Conservation (phyloP, 768 basidiomycete genomes). For the Pholiota microspora region DNA sequence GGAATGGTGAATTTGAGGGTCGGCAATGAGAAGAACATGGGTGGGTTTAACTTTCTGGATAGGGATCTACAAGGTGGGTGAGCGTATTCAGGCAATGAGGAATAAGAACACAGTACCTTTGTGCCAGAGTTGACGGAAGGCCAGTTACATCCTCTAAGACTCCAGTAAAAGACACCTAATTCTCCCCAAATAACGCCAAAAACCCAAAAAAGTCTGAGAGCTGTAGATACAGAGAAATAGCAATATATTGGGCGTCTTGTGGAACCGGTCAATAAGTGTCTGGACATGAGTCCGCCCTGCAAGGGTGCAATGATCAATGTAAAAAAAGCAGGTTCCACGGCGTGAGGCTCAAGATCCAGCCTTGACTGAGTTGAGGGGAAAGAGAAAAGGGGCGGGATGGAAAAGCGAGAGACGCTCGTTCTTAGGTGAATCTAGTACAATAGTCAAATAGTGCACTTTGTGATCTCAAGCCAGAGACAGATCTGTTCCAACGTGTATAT, state of each 20-base stretch:
- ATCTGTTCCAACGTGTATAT: not conserved
- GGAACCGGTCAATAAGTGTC: not conserved
- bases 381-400: not conserved
- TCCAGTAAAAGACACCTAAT: constrained; percentile 56
- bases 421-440: too few relatives aligned
- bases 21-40: constrained; percentile 67
- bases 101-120: constrained; percentile 17
- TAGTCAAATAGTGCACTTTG: too few relatives aligned
- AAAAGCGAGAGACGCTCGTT: not conserved
- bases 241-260: not conserved
- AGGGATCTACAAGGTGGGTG: constrained; percentile 5
- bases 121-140: constrained; percentile 36
- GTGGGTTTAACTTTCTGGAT: constrained; percentile 27
- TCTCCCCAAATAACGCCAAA: constrained; percentile 66
- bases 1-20: constrained; percentile 58
- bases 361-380: not conserved
- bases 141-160: constrained; percentile 59
- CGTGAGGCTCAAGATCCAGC: not conserved
- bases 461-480: too few relatives aligned
- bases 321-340: too few relatives aligned
- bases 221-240: constrained; percentile 24
- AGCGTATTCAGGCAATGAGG: not conserved
- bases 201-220: constrained; percentile 52
- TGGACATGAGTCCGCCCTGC: not conserved
- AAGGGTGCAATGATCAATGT: not conserved